Evolutionary conservation across 2,329 filamentous ascomycete species (phyloP).

Genomic region (Hansfordia pulvinata): DNA sequence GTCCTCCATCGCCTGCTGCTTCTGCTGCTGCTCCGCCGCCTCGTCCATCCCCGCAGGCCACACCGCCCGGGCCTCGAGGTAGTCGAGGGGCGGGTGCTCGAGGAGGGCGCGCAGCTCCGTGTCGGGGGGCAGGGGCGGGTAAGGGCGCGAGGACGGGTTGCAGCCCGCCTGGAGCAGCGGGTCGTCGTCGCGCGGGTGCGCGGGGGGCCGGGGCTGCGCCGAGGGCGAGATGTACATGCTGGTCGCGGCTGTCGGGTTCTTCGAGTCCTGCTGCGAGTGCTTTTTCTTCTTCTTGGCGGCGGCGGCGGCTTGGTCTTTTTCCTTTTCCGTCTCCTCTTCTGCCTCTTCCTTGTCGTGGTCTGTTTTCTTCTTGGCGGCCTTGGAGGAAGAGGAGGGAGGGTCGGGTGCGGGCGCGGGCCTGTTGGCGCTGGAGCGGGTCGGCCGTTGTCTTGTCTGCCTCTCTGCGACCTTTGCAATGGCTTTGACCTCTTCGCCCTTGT

Average conservation of each 20-base stretch:
- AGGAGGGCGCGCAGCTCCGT: constrained; percentile 52
- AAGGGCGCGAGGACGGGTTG: constrained; percentile 42
- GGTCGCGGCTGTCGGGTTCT: constrained; percentile 14
- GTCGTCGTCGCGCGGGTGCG: constrained; percentile 30
- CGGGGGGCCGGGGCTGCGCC: constrained; percentile 15
- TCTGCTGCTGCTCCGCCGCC: no score
- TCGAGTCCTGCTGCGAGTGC: constrained; percentile 17
- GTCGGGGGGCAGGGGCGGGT: constrained; percentile 42
- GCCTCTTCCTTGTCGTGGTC: not conserved
- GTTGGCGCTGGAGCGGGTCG: no score
- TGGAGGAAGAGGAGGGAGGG: no score
- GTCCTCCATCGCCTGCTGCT: no score
- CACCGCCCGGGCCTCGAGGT: constrained; percentile 44
- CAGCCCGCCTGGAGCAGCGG: constrained; percentile 45
- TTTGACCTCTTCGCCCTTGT: no score
- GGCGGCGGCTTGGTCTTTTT: constrained; percentile 2
- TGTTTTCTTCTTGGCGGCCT: no score
- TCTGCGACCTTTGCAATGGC: no score
- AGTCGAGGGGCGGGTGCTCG: constrained; percentile 50
- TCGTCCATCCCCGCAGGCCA: no score
- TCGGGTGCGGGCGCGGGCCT: no score
- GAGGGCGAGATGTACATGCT: constrained; percentile 14
- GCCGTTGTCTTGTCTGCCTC: no score
- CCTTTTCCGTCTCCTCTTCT: constrained; percentile 4
- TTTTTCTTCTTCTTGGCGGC: constrained; percentile 7